Conservation (phyloP, 306 rosid genomes). For the Boehmeria nivea region DNA sequence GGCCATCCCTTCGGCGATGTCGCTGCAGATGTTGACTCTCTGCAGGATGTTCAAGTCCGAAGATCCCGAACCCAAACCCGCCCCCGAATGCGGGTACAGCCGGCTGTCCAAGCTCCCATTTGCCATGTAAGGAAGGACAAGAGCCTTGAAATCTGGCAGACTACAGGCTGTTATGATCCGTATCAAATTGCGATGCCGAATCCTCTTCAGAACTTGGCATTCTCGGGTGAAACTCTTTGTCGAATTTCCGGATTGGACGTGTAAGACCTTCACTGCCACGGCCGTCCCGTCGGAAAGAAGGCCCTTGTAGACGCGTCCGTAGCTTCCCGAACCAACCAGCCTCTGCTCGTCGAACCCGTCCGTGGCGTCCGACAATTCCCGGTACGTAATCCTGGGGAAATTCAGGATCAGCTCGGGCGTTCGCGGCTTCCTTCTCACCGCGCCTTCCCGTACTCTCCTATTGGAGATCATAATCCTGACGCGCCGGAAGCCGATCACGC, state of each 20-base stretch:
- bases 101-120: slow-evolving; percentile 64
- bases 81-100: slow-evolving; percentile 40
- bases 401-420: slow-evolving; percentile 39
- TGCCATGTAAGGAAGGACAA: slow-evolving; percentile 67
- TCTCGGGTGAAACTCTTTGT: slow-evolving; percentile 59
- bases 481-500: slow-evolving; percentile 36
- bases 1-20: slow-evolving; percentile 79
- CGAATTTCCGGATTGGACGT: slow-evolving; percentile 53
- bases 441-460: slow-evolving; percentile 5
- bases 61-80: slow-evolving; percentile 31
- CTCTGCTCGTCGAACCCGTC: slow-evolving; percentile 52
- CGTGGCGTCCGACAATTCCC: slow-evolving; percentile 63
- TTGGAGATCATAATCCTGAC: slow-evolving; percentile 30
- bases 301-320: slow-evolving; percentile 57
- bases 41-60: slow-evolving; percentile 51
- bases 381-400: slow-evolving; percentile 56
- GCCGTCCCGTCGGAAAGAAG: slow-evolving; percentile 47
- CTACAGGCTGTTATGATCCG: slow-evolving; percentile 74
- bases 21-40: slow-evolving; percentile 68
- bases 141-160: slow-evolving; percentile 67
- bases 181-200: slow-evolving; percentile 65
- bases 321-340: slow-evolving; percentile 54
- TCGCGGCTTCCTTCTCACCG: slow-evolving; percentile 18
- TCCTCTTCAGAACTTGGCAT: slow-evolving; percentile 65
- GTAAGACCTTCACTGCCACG: slow-evolving; percentile 57